Conservation (phyloP, 208 protist genomes). For the Trypanosoma theileri region DNA sequence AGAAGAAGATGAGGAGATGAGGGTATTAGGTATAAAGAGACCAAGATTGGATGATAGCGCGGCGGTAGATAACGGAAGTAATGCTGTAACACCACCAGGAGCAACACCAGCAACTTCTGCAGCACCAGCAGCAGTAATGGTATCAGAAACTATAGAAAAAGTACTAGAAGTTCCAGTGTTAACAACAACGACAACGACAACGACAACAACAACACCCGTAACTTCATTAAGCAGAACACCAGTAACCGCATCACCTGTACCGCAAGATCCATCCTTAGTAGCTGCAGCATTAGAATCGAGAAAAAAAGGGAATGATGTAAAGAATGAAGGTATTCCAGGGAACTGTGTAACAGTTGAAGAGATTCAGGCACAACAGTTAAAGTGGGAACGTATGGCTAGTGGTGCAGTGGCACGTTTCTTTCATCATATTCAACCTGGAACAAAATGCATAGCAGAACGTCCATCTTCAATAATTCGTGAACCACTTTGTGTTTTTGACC, state of each 20-base stretch:
- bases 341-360: background rate
- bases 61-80: too few species aligned
- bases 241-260: background rate
- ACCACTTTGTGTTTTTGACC: conserved; percentile 11
- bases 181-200: too few species aligned
- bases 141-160: too few species aligned
- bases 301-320: background rate
- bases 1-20: too few species aligned
- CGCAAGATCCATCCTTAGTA: background rate
- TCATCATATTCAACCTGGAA: conserved; percentile 12
- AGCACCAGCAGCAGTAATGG: too few species aligned
- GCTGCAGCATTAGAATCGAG: background rate
- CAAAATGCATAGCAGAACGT: conserved; percentile 4
- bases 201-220: too few species aligned
- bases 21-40: too few species aligned
- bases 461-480: background rate
- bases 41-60: too few species aligned
- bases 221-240: too few species aligned
- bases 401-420: conserved; percentile 12
- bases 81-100: too few species aligned
- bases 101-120: too few species aligned
- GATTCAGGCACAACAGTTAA: background rate
- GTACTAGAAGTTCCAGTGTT: too few species aligned
- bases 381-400: background rate
- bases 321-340: background rate